Evolutionary conservation across 2,329 filamentous ascomycete species (phyloP).

Genomic region (Fusarium sp.): DNA sequence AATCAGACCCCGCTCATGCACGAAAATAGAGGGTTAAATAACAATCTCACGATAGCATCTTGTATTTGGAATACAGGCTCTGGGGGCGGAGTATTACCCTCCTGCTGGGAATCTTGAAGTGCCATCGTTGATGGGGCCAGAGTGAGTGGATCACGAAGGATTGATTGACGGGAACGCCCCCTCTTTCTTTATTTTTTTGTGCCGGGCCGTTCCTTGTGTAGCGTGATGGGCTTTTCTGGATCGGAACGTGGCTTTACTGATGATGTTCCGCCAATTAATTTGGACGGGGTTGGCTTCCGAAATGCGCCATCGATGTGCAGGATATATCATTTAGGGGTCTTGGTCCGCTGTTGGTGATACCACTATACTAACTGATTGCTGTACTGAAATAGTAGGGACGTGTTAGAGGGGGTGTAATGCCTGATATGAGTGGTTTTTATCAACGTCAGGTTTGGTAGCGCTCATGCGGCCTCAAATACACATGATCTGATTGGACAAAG

Average conservation of each 20-base stretch:
- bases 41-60: neutral
- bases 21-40: neutral
- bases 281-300: neutral
- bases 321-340: neutral
- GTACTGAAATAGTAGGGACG: fast-evolving
- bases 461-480: neutral
- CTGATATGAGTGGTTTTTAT: neutral
- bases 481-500: neutral
- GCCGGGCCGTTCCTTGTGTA: neutral
- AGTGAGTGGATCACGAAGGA: neutral
- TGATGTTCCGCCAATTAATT: neutral
- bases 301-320: neutral
- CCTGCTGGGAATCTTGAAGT: neutral
- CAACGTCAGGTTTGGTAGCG: neutral
- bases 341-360: neutral
- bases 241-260: neutral
- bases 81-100: neutral
- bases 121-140: neutral
- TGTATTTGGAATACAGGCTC: neutral
- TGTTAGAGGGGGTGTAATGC: neutral
- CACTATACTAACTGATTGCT: fast-evolving
- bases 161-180: neutral
- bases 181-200: neutral
- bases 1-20: neutral
- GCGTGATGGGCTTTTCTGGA: neutral